Evolutionary conservation across 495 filamentous ascomycete genomes (phyloP), one percentile per base, ranked within the genome.

Genomic region (Daldinia bambusicola): DNA sequence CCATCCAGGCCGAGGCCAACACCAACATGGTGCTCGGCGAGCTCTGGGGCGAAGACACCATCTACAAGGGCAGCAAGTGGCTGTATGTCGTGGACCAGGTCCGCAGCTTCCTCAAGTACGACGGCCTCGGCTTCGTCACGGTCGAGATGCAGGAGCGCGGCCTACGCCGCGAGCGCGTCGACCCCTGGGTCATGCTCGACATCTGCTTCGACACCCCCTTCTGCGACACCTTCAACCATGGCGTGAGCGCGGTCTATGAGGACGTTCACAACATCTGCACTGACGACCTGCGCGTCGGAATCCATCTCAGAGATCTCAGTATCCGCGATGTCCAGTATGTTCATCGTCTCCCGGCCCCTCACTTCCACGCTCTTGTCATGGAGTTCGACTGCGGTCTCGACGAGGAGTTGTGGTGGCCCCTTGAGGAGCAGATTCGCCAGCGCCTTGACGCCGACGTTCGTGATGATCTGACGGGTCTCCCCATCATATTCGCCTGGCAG

Each of bases 81-180:
- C 22, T 63, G 14, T 63, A 63, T 50, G 43, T 55, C 37, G 37
- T 20, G 1, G 61, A 63, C 37, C 51, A 55, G 5, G 3, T 63
- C 13, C 61, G 61, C 1, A 30, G 22, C 26, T 55, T 18, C 36
- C 61, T 63, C 7, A 7, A 13, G 0, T 8, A n/a, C n/a, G n/a
- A 18, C 0, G 50, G 22, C 3, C 37, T 63, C 1, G 36, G 6
- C 26, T 16, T 41, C 8, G 4, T 63, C 50, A n/a, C 18, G 4
- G 61, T 63, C 2, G 61, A 63, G 14, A 20, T 63, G 13, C 61
- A 51, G 13, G 61, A 63, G 34, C 22, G 14, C 18, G 60, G 60
- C 0, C 48, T 63, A 0, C 48, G 50, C 2, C 31, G 50, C 18
- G 18, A 53, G 7, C 20, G 51, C 12, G 10, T 53, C 34, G 37